Percentiles rank a stretch among this genome's conserved stretches.
Evolutionary conservation across 768 basidiomycete genomes (phyloP).

Genomic region (Inosperma sp.): DNA sequence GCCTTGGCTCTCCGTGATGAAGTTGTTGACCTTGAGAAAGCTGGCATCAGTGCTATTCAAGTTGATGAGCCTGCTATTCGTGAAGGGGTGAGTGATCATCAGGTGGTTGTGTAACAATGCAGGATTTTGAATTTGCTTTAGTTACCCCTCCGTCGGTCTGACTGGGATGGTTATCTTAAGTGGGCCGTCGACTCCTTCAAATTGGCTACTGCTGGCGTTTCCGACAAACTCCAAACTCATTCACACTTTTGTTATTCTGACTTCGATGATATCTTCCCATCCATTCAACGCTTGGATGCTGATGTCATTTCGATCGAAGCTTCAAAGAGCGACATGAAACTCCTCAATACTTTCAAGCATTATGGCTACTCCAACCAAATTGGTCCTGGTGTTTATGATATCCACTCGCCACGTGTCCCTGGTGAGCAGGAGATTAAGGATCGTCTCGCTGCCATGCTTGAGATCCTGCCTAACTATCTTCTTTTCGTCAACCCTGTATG

Average conservation of each 20-base stretch:
- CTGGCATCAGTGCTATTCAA: slow-evolving; percentile 96
- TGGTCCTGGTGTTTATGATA: slow-evolving; percentile 97
- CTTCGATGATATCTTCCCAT: slow-evolving; percentile 98
- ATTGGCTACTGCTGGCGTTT: slow-evolving; percentile 93
- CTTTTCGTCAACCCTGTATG: slow-evolving; percentile 86
- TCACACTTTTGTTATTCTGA: slow-evolving; percentile 99
- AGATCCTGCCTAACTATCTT: slow-evolving; percentile 73
- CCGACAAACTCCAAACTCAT: slow-evolving; percentile 91
- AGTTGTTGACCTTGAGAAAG: slow-evolving; percentile 94
- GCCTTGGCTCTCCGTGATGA: slow-evolving; percentile 98
- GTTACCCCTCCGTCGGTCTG: slow-evolving; percentile 91
- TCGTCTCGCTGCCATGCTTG: slow-evolving; percentile 79
- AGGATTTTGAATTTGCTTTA: slow-evolving; percentile 27
- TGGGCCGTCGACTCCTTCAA: slow-evolving; percentile 99
- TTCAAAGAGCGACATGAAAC: slow-evolving; percentile 98
- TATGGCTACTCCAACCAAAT: slow-evolving; percentile 97
- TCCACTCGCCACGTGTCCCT: slow-evolving; percentile 99
- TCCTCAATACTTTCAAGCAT: slow-evolving; percentile 90
- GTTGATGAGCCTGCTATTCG: slow-evolving; percentile 99
- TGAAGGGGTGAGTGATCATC: slow-evolving; percentile 71
- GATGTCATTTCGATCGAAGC: slow-evolving; percentile 99
- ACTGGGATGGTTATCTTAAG: slow-evolving; percentile 94
- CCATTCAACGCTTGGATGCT: slow-evolving; percentile 93
- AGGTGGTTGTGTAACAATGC: not conserved
- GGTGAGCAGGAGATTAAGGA: slow-evolving; percentile 90